Percentiles rank a stretch among this genome's conserved stretches.
Evolutionary conservation across 768 basidiomycete species (phyloP).

Genomic region (Amyloporia xantha): DNA sequence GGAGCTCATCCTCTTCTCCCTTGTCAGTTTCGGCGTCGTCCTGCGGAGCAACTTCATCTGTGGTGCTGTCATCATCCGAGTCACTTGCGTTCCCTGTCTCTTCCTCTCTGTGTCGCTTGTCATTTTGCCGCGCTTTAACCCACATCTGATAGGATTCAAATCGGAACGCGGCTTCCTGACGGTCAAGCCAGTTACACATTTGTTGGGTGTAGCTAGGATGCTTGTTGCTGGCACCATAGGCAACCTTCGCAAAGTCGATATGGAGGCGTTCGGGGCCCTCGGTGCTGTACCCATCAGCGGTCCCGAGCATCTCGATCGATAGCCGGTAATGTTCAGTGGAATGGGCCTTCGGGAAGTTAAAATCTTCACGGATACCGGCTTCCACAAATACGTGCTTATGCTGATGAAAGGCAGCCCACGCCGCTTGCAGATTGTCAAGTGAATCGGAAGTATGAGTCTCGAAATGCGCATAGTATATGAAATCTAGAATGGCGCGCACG

Average conservation of each 20-base stretch:
- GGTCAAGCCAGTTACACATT: conserved; percentile 33
- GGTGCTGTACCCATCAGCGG: conserved; percentile 21
- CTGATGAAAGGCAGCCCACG: conserved; percentile 19
- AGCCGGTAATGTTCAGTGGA: conserved; percentile 17
- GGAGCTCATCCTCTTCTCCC: too few relatives aligned
- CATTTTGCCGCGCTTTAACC: too few relatives aligned
- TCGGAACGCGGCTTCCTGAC: conserved; percentile 20
- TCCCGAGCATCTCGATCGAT: conserved; percentile 16
- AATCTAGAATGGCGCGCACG: conserved; percentile 21
- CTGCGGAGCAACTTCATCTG: too few relatives aligned
- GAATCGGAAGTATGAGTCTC: conserved; percentile 17
- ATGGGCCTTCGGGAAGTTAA: conserved; percentile 28
- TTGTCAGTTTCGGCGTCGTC: too few relatives aligned
- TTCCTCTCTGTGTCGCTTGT: too few relatives aligned
- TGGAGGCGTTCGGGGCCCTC: conserved; percentile 32
- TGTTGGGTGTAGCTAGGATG: conserved; percentile 24
- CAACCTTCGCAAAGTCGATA: conserved; percentile 35
- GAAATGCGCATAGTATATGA: conserved; percentile 24
- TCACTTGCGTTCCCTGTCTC: too few relatives aligned
- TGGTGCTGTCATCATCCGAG: too few relatives aligned
- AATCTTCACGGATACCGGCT: conserved; percentile 17
- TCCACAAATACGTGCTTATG: conserved; percentile 22
- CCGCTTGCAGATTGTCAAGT: conserved; percentile 9
- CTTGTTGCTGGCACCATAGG: conserved; percentile 21
- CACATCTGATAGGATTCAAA: not conserved